These are phyloP conservation scores for Colletotrichum sidae DNA, from an alignment of 2,329 filamentous ascomycete species.

Conservation along the genomic window DNA sequence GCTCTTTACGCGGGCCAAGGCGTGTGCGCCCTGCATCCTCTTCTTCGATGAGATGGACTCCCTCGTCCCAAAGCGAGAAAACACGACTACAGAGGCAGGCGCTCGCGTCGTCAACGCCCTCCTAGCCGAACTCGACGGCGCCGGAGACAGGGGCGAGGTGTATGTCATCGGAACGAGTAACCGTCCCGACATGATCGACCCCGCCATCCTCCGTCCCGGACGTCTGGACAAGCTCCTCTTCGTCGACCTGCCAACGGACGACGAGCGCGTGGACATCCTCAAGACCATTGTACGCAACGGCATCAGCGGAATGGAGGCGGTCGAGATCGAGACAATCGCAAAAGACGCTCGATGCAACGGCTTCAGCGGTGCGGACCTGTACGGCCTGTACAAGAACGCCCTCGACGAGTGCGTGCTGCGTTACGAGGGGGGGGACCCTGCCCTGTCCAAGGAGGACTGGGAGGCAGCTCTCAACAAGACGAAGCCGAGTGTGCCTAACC, in stretches of 20 bases:
- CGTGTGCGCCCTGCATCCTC: conserved; percentile 90
- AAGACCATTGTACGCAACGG: conserved; percentile 70
- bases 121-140: conserved; percentile 92
- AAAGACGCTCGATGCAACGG: conserved; percentile 75
- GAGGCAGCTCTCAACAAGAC: conserved; percentile 61
- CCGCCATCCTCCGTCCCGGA: conserved; percentile 92
- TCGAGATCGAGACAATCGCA: conserved; percentile 72
- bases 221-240: conserved; percentile 90
- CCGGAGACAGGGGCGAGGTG: conserved; percentile 83
- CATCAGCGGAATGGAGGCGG: conserved; percentile 50
- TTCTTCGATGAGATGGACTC: conserved; percentile 94
- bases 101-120: conserved; percentile 94
- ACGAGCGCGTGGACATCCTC: conserved; percentile 88
- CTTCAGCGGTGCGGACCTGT: conserved; percentile 79
- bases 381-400: conserved; percentile 60
- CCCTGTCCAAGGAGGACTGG: conserved; percentile 61
- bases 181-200: conserved; percentile 94
- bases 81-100: conserved; percentile 82
- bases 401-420: conserved; percentile 51
- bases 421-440: conserved; percentile 42
- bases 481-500: conserved; percentile 61
- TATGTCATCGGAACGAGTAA: conserved; percentile 97
- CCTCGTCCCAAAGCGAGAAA: conserved; percentile 85
- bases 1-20: conserved; percentile 88
- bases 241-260: conserved; percentile 83